These are phyloP conservation scores for Coniferiporia weirii DNA, from an alignment of 1,284 basidiomycete genomes.

Conservation along the genomic window DNA sequence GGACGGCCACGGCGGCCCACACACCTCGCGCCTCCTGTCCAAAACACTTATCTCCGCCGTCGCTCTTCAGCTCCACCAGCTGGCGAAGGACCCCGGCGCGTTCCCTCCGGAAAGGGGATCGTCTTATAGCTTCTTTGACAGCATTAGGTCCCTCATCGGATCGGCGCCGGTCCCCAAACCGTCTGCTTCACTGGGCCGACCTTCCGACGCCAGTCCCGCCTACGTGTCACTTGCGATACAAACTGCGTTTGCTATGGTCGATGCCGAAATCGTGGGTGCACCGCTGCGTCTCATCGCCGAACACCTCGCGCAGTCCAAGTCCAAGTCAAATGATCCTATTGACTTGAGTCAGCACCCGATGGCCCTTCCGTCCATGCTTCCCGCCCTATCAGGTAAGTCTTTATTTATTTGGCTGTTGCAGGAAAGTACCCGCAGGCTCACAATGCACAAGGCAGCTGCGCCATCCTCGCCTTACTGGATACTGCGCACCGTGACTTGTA, in stretches of 20 bases:
- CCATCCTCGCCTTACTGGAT: conserved; percentile 81
- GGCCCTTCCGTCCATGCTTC: conserved; percentile 64
- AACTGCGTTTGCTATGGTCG: conserved; percentile 74
- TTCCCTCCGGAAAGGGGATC: conserved; percentile 13
- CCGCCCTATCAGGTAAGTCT: conserved; percentile 65
- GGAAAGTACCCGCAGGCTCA: background rate
- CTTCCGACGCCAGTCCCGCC: conserved; percentile 53
- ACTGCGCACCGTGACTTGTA: conserved; percentile 78
- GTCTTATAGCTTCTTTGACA: conserved; percentile 30
- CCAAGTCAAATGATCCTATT: conserved; percentile 27
- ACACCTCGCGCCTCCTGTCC: conserved; percentile 84
- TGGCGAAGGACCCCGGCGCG: conserved; percentile 36
- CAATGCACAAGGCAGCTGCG: conserved; percentile 68
- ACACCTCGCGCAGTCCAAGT: conserved; percentile 41
- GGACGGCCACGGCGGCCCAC: conserved; percentile 87
- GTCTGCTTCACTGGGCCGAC: conserved; percentile 7
- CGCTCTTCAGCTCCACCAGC: conserved; percentile 65
- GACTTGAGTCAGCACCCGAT: conserved; percentile 70
- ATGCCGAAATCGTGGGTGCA: conserved; percentile 72
- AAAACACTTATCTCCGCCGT: conserved; percentile 86
- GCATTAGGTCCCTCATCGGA: conserved; percentile 41
- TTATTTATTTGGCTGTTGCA: background rate
- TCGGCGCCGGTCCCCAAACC: conserved; percentile 27
- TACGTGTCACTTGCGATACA: conserved; percentile 70
- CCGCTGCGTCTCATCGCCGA: conserved; percentile 70